Conservation (phyloP, 2,329 filamentous ascomycete species). For the Trichoderma polysporum region DNA sequence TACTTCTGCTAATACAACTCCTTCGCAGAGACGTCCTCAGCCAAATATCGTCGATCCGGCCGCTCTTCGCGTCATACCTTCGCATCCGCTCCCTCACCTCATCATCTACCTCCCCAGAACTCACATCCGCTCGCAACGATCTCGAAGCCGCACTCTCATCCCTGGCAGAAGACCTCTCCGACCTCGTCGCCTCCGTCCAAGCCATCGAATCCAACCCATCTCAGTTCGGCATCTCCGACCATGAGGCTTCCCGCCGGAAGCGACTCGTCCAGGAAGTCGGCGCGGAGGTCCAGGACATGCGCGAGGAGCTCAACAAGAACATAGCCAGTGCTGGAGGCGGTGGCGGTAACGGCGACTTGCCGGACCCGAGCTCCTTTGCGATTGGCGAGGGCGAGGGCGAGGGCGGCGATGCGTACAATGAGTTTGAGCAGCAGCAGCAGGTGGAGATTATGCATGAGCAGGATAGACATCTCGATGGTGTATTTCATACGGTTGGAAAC, state of each 20-base stretch:
- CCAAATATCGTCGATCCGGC: constrained; percentile 75
- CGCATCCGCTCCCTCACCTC: constrained; percentile 87
- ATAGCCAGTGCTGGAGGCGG: constrained; percentile 35
- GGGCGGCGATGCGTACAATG: constrained; percentile 66
- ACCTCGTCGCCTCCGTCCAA: constrained; percentile 82
- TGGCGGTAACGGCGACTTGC: constrained; percentile 45
- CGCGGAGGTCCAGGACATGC: constrained; percentile 85
- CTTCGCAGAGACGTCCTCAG: constrained; percentile 75
- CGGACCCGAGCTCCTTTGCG: constrained; percentile 57
- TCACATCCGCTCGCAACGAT: constrained; percentile 72
- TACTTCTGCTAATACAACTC: constrained; percentile 2
- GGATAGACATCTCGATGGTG: constrained; percentile 87
- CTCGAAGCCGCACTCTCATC: constrained; percentile 64
- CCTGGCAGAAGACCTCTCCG: constrained; percentile 79
- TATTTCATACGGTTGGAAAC: constrained; percentile 91
- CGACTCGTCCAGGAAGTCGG: constrained; percentile 87
- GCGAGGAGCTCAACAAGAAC: constrained; percentile 69
- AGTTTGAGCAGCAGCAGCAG: constrained; percentile 90
- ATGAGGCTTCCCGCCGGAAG: constrained; percentile 78
- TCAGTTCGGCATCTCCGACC: constrained; percentile 78
- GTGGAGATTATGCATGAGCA: constrained; percentile 90
- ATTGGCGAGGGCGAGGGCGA: constrained; percentile 48
- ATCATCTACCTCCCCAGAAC: constrained; percentile 73
- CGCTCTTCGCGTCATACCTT: constrained; percentile 90
- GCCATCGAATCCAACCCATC: constrained; percentile 87